These are phyloP conservation scores for Magnaporthiopsis rhizophila DNA, from an alignment of 2,329 filamentous ascomycete species.

Conservation along the genomic window DNA sequence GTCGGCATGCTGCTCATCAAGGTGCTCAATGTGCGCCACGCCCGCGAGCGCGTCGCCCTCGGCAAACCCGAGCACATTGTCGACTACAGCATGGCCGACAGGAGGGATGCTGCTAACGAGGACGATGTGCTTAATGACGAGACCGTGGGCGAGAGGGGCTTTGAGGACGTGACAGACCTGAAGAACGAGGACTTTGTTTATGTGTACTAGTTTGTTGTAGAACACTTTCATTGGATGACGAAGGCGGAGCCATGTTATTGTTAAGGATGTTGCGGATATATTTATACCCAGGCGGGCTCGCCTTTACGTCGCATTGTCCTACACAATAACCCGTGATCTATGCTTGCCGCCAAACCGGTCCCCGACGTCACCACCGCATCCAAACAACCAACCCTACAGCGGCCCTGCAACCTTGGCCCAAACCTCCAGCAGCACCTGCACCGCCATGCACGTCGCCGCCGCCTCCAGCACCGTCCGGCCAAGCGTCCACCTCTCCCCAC, in stretches of 20 bases:
- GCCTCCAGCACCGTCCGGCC: conserved; percentile 10
- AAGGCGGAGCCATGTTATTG: too few relatives aligned
- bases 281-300: too few relatives aligned
- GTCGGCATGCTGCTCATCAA: conserved; percentile 8
- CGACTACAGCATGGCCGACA: conserved; percentile 10
- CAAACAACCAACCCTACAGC: neutral
- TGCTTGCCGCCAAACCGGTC: too few relatives aligned
- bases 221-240: neutral
- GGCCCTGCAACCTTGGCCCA: conserved; percentile 13
- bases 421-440: conserved; percentile 11
- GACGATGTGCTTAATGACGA: conserved; percentile 5
- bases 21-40: conserved; percentile 11
- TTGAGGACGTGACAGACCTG: conserved; percentile 15
- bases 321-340: too few relatives aligned
- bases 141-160: conserved; percentile 11
- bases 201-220: conserved; percentile 10
- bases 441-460: conserved; percentile 10
- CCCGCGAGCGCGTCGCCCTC: conserved; percentile 10
- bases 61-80: conserved; percentile 13
- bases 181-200: conserved; percentile 16
- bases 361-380: too few relatives aligned
- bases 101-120: neutral
- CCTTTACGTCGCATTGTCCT: too few relatives aligned
- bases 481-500: conserved; percentile 8
- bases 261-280: too few relatives aligned